Evolutionary conservation across 2,329 filamentous ascomycete genomes (phyloP).

Genomic region (Knufia petricola): DNA sequence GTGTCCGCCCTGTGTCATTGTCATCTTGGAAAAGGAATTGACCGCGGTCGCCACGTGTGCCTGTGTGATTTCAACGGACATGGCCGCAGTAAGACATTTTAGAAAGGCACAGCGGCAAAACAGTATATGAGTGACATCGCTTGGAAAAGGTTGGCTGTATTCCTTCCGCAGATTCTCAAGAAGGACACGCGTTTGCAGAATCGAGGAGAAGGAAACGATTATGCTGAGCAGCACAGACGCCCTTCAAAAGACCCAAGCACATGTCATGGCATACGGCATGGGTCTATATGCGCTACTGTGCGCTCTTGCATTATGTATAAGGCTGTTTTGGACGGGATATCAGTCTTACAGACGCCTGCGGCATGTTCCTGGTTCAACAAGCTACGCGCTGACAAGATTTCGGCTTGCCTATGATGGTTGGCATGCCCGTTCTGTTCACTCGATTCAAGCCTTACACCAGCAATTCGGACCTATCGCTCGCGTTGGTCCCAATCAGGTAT

Average conservation of each 20-base stretch:
- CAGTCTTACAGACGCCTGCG: constrained; percentile 1
- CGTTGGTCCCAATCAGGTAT: constrained; percentile 39
- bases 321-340: not conserved
- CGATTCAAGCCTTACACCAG: constrained; percentile 32
- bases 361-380: constrained; percentile 16
- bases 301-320: not conserved
- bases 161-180: too few species aligned
- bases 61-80: too few species aligned
- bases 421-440: constrained; percentile 15
- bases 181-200: too few species aligned
- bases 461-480: constrained; percentile 41
- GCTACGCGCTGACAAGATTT: constrained; percentile 17
- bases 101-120: too few species aligned
- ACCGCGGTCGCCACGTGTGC: too few species aligned
- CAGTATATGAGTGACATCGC: too few species aligned
- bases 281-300: not conserved
- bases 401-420: constrained; percentile 18
- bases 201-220: too few species aligned
- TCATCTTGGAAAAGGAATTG: too few species aligned
- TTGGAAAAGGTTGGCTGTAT: too few species aligned
- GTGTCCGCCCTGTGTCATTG: too few species aligned
- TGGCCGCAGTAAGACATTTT: too few species aligned
- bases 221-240: not conserved
- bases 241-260: not conserved
- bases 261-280: not conserved